These are phyloP conservation scores for Hypoxylon lienhwacheense DNA, from an alignment of 495 filamentous ascomycete species.

Conservation along the genomic window DNA sequence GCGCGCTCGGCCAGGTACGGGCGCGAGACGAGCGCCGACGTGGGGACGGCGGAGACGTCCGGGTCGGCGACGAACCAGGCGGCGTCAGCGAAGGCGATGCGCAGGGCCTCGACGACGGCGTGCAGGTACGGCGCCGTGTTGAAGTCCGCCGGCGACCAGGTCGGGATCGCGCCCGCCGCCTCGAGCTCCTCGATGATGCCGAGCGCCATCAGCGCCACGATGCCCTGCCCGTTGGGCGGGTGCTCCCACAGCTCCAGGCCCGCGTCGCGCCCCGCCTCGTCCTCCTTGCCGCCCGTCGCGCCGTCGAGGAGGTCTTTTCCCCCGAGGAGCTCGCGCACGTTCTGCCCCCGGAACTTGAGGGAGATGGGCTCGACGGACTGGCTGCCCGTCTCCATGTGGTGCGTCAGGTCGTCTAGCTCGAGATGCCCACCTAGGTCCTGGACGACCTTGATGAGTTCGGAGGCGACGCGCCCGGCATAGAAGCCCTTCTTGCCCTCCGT, in stretches of 20 bases:
- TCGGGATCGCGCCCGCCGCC: constrained; percentile 66
- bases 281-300: constrained; percentile 29
- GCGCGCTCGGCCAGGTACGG: constrained; percentile 48
- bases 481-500: constrained; percentile 85
- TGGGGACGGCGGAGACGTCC: constrained; percentile 65
- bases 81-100: constrained; percentile 90
- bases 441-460: constrained; percentile 76
- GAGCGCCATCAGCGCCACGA: constrained; percentile 91
- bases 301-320: constrained; percentile 47
- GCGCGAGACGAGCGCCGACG: constrained; percentile 59
- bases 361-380: constrained; percentile 83
- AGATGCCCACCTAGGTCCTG: constrained; percentile 76
- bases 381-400: constrained; percentile 71
- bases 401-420: constrained; percentile 74
- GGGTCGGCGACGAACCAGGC: constrained; percentile 90
- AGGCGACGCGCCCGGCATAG: constrained; percentile 81
- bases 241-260: constrained; percentile 87
- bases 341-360: constrained; percentile 72
- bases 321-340: constrained; percentile 49
- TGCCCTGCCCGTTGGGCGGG: constrained; percentile 96
- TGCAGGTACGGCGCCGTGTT: constrained; percentile 83
- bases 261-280: constrained; percentile 28
- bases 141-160: constrained; percentile 68
- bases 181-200: constrained; percentile 88
- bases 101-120: constrained; percentile 82